phyloP scores from a whole-genome alignment of 2,329 filamentous ascomycete species.

The Penicillium sp. region DNA sequence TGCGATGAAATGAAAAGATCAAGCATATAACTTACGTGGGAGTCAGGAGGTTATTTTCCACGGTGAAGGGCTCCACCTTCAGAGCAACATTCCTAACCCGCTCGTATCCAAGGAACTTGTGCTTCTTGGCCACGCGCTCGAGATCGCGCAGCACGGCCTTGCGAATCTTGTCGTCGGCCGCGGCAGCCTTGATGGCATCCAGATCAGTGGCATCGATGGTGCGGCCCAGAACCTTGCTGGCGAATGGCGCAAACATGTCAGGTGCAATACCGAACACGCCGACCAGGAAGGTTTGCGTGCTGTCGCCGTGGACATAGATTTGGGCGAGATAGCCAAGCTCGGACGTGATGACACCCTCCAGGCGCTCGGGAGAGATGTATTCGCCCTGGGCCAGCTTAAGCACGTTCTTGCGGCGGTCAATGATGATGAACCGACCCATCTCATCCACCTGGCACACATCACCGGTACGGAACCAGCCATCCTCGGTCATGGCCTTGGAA shows the following conservation, averaged over 20 bases:
- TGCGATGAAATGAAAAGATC: conserved; percentile 32
- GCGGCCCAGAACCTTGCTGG: conserved; percentile 68
- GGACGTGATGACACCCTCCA: conserved; percentile 89
- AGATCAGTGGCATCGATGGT: conserved; percentile 60
- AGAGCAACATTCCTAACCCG: conserved; percentile 68
- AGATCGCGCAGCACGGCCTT: conserved; percentile 72
- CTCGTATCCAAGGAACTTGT: conserved; percentile 91
- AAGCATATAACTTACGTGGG: conserved; percentile 40
- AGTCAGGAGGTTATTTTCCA: conserved; percentile 76
- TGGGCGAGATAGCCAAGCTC: conserved; percentile 71
- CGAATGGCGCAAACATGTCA: conserved; percentile 73
- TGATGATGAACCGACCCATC: conserved; percentile 80
- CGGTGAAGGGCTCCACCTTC: conserved; percentile 80
- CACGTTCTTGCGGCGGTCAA: conserved; percentile 98
- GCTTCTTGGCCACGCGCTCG: conserved; percentile 69
- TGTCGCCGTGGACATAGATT: conserved; percentile 88
- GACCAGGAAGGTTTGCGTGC: conserved; percentile 73
- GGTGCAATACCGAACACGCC: conserved; percentile 85
- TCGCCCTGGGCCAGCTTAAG: conserved; percentile 96
- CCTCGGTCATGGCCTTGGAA: conserved; percentile 68
- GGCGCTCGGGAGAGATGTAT: conserved; percentile 94
- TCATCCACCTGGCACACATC: conserved; percentile 85
- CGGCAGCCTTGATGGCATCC: conserved; percentile 61
- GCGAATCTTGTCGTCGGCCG: conserved; percentile 64
- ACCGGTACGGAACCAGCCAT: conserved; percentile 96